Conservation (phyloP, 2,329 filamentous ascomycete species). For the Shiraia sp. region DNA sequence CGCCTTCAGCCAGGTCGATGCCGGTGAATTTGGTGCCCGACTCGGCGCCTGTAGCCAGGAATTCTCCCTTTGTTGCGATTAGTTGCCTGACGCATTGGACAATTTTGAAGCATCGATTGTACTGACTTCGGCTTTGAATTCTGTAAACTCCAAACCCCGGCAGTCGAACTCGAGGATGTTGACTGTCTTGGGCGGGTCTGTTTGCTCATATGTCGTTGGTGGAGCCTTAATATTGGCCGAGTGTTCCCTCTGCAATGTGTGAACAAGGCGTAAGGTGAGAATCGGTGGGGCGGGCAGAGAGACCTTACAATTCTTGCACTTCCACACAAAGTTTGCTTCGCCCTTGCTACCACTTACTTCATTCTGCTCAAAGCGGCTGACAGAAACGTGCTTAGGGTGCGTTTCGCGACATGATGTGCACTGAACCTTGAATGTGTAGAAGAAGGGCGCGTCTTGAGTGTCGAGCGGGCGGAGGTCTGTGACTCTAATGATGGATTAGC, state of each 20-base stretch:
- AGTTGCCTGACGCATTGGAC: background rate
- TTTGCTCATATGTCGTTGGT: slow-evolving; percentile 71
- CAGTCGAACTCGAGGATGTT: slow-evolving; percentile 92
- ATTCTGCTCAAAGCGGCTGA: slow-evolving; percentile 88
- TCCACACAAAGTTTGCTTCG: slow-evolving; percentile 99
- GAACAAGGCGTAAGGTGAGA: slow-evolving; percentile 6
- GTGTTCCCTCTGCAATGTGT: slow-evolving; percentile 69
- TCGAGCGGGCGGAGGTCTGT: slow-evolving; percentile 87
- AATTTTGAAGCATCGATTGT: background rate
- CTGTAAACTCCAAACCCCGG: slow-evolving; percentile 86
- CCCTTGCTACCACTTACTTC: slow-evolving; percentile 91
- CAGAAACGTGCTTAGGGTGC: slow-evolving; percentile 82
- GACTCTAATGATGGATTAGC: slow-evolving; percentile 61
- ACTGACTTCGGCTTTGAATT: slow-evolving; percentile 85
- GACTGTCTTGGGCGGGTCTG: slow-evolving; percentile 72
- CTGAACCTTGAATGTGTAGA: slow-evolving; percentile 97
- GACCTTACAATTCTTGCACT: slow-evolving; percentile 97
- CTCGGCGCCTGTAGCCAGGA: slow-evolving; percentile 81
- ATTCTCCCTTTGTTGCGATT: slow-evolving; percentile 71
- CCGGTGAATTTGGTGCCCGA: slow-evolving; percentile 78
- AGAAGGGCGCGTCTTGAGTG: slow-evolving; percentile 80
- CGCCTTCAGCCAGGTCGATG: slow-evolving; percentile 84
- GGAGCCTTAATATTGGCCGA: slow-evolving; percentile 80
- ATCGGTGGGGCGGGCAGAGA: slow-evolving; percentile 16
- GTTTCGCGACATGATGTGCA: slow-evolving; percentile 96